These are phyloP conservation scores for Naganishia sp. DNA, from an alignment of 1,284 basidiomycete genomes.

Conservation along the genomic window DNA sequence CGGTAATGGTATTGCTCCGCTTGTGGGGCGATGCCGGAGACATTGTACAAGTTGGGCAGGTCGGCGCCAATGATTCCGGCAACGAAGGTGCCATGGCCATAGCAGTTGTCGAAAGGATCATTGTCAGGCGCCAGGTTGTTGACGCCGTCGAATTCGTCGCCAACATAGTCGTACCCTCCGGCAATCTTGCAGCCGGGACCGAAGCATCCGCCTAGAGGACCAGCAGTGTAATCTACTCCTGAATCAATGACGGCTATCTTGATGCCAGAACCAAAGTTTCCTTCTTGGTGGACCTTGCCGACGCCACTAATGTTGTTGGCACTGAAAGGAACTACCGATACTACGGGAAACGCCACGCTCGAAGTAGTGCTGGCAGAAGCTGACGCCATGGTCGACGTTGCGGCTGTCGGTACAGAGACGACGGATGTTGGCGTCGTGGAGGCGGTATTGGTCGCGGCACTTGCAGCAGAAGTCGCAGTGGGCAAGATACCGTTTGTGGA, in stretches of 20 bases:
- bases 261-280: constrained; percentile 59
- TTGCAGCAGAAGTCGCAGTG: not conserved
- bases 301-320: constrained; percentile 44
- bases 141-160: constrained; percentile 50
- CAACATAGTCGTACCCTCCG: constrained; percentile 51
- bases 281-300: constrained; percentile 59
- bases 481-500: not conserved
- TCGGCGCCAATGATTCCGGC: constrained; percentile 63
- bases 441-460: not conserved
- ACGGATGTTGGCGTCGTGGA: not conserved
- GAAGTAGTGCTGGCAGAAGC: constrained; percentile 28
- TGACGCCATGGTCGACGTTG: constrained; percentile 25
- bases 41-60: constrained; percentile 59
- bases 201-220: constrained; percentile 64
- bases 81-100: constrained; percentile 63
- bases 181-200: constrained; percentile 62
- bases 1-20: constrained; percentile 50
- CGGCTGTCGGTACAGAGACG: constrained; percentile 11
- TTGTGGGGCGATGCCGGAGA: constrained; percentile 50
- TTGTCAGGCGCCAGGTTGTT: constrained; percentile 48
- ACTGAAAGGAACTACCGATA: constrained; percentile 29
- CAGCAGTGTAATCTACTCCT: constrained; percentile 65
- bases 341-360: constrained; percentile 38
- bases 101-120: constrained; percentile 54
- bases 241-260: constrained; percentile 60